A percentile compares a stretch with the other conserved stretches of the same genome.
phyloP scores from a whole-genome alignment of 371 early-diverging fungal genomes.

The Apophysomyces elegans region DNA sequence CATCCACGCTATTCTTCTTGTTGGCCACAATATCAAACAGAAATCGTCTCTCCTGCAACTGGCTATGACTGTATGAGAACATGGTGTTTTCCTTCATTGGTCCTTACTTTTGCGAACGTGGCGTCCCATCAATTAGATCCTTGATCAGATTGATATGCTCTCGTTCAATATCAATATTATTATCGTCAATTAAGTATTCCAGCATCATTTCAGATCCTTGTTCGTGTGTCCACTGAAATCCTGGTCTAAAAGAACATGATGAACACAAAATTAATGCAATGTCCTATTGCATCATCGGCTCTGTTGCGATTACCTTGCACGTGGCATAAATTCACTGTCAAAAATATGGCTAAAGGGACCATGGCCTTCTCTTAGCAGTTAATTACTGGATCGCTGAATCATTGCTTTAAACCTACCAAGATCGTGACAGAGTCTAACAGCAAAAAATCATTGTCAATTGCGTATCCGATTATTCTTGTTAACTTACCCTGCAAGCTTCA shows the following conservation, averaged over 20 bases:
- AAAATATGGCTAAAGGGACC: slow-evolving; percentile 96
- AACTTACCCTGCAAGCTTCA: slow-evolving; percentile 85
- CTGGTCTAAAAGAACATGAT: slow-evolving; percentile 49
- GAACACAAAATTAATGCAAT: no score
- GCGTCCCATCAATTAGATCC: slow-evolving; percentile 79
- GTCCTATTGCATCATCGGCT: no score
- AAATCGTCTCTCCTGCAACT: slow-evolving; percentile 59
- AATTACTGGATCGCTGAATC: neutral
- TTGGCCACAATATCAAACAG: slow-evolving; percentile 97
- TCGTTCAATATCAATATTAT: slow-evolving; percentile 72
- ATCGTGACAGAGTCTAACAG: slow-evolving; percentile 83
- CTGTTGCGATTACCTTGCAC: slow-evolving; percentile 41
- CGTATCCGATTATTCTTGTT: neutral
- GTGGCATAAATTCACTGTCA: slow-evolving; percentile 85
- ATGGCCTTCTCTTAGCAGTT: slow-evolving; percentile 59
- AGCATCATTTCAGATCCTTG: slow-evolving; percentile 89
- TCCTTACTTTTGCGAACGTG: slow-evolving; percentile 43
- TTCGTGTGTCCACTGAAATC: slow-evolving; percentile 87
- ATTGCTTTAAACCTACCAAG: slow-evolving; percentile 60
- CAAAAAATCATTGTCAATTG: neutral
- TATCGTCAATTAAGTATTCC: slow-evolving; percentile 82
- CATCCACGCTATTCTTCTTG: slow-evolving; percentile 91
- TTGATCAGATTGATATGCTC: slow-evolving; percentile 82
- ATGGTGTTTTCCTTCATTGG: neutral
- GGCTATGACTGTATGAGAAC: slow-evolving; percentile 14